Evolutionary conservation across 2,329 filamentous ascomycete genomes (phyloP).

Genomic region (Rhynchosporium agropyri): DNA sequence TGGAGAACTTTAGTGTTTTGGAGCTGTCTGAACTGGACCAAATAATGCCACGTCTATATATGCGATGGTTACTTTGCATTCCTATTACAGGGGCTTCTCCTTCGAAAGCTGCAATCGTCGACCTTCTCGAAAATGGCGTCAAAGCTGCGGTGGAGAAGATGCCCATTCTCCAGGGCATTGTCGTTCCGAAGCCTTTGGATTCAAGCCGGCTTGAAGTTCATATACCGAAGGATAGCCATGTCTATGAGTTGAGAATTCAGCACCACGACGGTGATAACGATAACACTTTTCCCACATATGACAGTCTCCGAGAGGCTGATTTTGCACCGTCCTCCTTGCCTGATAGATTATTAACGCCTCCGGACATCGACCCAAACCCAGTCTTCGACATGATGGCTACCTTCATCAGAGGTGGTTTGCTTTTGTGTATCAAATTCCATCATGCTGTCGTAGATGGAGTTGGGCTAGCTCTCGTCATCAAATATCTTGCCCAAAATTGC

Average conservation of each 20-base stretch:
- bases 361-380: not conserved
- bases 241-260: not conserved
- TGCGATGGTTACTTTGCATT: constrained; percentile 7
- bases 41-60: constrained; percentile 8
- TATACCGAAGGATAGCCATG: not conserved
- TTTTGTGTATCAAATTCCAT: constrained; percentile 7
- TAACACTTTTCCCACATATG: constrained; percentile 1
- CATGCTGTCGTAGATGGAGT: constrained; percentile 6
- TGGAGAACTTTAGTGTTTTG: not conserved
- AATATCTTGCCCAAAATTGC: constrained; percentile 1
- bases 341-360: constrained; percentile 1
- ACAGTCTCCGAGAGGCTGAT: not conserved
- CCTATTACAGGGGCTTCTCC: not conserved
- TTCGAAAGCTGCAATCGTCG: not conserved
- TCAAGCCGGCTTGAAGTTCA: constrained; percentile 10
- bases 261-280: not conserved
- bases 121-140: not conserved
- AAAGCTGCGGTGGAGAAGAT: not conserved
- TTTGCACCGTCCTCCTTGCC: constrained; percentile 8
- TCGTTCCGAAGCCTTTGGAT: not conserved
- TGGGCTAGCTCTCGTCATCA: not conserved
- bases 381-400: constrained; percentile 7
- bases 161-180: not conserved
- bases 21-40: constrained; percentile 12
- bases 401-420: constrained; percentile 6